Percentiles rank a stretch among this genome's conserved stretches.
These are phyloP conservation scores for Backusella mclennaniae DNA, from an alignment of 192 early-diverging fungal species.

Conservation along the genomic window DNA sequence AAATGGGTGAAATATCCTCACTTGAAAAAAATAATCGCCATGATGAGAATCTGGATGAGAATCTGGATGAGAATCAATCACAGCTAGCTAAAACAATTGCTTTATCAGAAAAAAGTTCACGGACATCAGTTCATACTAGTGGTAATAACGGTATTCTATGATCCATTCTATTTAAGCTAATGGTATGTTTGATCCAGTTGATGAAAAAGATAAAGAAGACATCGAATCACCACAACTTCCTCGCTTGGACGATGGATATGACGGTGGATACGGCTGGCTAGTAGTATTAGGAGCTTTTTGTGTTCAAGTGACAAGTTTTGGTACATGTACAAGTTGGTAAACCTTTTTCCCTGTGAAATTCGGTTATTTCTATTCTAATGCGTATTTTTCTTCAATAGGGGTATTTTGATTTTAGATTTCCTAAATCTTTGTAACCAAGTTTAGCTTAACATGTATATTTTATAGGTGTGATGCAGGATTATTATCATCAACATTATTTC, in stretches of 20 bases:
- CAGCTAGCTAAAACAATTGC: not conserved
- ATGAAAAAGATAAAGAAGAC: not conserved
- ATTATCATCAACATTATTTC: slow-evolving; percentile 27
- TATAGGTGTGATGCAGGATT: slow-evolving; percentile 34
- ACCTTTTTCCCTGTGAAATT: not conserved
- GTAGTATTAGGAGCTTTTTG: slow-evolving; percentile 42
- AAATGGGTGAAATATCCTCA: not conserved
- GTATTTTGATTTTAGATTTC: not conserved
- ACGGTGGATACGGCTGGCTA: slow-evolving; percentile 43
- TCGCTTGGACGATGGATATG: slow-evolving; percentile 18
- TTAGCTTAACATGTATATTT: not conserved
- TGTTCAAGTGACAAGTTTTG: slow-evolving; percentile 29
- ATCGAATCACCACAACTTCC: not conserved
- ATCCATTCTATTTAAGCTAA: not conserved
- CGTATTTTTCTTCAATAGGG: not conserved
- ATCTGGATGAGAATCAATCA: not conserved
- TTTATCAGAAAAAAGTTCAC: not conserved
- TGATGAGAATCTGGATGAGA: not conserved
- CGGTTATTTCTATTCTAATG: not conserved
- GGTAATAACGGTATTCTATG: not conserved
- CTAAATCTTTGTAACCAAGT: not conserved
- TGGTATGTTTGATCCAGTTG: not conserved
- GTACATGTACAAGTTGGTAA: slow-evolving; percentile 18
- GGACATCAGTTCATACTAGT: not conserved
- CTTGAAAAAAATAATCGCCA: not conserved